A percentile compares a stretch with the other conserved stretches of the same genome.
Evolutionary conservation across 768 basidiomycete genomes (phyloP).

Genomic region (Lentinula detonsa): DNA sequence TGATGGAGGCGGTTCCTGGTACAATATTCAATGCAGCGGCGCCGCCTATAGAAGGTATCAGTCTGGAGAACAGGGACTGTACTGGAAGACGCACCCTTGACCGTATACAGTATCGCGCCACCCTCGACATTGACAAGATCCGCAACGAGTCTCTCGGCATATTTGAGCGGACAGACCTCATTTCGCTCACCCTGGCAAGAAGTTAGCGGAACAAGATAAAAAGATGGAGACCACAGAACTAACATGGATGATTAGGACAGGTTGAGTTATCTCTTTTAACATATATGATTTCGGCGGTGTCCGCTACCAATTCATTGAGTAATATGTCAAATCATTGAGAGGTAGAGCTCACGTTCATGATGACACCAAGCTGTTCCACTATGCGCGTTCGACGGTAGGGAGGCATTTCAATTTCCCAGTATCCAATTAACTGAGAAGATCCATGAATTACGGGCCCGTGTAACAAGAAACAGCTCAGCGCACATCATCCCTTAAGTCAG

Average conservation of each 20-base stretch:
- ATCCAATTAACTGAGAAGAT: constrained; percentile 48
- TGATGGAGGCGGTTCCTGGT: constrained; percentile 50
- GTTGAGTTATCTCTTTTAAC: constrained; percentile 49
- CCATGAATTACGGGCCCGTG: not conserved
- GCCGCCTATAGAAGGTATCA: constrained; percentile 34
- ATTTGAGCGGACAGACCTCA: constrained; percentile 43
- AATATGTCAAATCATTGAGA: not conserved
- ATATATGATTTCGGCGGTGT: constrained; percentile 41
- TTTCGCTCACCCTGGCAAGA: constrained; percentile 52
- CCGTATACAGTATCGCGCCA: constrained; percentile 47
- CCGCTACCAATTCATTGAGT: constrained; percentile 34
- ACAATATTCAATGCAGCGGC: constrained; percentile 49
- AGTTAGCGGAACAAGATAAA: not conserved
- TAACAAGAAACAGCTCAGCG: constrained; percentile 13
- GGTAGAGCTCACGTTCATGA: constrained; percentile 48
- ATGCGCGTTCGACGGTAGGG: constrained; percentile 47
- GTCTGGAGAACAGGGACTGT: not conserved
- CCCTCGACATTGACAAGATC: constrained; percentile 42
- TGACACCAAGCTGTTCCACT: constrained; percentile 47
- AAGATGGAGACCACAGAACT: constrained; percentile 9
- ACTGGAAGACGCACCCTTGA: constrained; percentile 46
- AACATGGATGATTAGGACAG: constrained; percentile 68
- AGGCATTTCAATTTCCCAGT: constrained; percentile 53
- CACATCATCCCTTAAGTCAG: constrained; percentile 63
- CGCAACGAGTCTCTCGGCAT: constrained; percentile 49